phyloP scores from a whole-genome alignment of 805 yeast genomes.

The Cyberlindnera meyerae region DNA sequence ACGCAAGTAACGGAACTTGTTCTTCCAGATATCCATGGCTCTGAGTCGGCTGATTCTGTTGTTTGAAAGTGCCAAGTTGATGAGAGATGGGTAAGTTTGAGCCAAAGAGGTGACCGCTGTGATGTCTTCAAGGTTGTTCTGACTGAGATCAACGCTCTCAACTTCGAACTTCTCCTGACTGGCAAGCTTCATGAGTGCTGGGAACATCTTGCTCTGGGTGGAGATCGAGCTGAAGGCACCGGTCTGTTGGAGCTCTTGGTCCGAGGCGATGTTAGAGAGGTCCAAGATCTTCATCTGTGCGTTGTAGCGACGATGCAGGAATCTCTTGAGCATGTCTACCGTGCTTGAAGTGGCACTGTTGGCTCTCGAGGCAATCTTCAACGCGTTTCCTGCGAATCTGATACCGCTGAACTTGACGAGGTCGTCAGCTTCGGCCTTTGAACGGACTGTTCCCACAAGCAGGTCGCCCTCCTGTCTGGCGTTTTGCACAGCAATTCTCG shows the following conservation, averaged over 20 bases:
- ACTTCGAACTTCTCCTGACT: constrained; percentile 45
- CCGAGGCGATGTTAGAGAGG: constrained; percentile 58
- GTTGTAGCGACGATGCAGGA: constrained; percentile 65
- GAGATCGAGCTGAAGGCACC: constrained; percentile 62
- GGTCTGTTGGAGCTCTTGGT: constrained; percentile 49
- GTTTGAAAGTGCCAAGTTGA: constrained; percentile 75
- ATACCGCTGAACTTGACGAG: constrained; percentile 67
- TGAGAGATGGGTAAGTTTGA: constrained; percentile 65
- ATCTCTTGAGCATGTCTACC: constrained; percentile 54
- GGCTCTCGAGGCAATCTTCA: constrained; percentile 40
- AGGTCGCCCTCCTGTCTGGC: constrained; percentile 50
- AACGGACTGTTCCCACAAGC: constrained; percentile 54
- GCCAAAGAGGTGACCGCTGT: constrained; percentile 58
- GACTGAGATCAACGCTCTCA: constrained; percentile 65
- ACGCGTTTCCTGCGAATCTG: constrained; percentile 68
- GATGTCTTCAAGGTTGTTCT: constrained; percentile 61
- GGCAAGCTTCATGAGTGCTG: constrained; percentile 84
- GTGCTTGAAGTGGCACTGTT: constrained; percentile 37
- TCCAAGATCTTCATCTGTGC: constrained; percentile 62
- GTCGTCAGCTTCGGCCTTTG: constrained; percentile 50
- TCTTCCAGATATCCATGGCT: constrained; percentile 68
- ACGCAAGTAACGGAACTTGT: constrained; percentile 65
- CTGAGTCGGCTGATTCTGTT: constrained; percentile 60
- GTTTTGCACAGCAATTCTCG: constrained; percentile 50
- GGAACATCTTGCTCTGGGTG: constrained; percentile 76